Evolutionary conservation across 2,329 filamentous ascomycete genomes (phyloP), one percentile per base, ranked within the genome.

Genomic region (Cytospora piceae): DNA sequence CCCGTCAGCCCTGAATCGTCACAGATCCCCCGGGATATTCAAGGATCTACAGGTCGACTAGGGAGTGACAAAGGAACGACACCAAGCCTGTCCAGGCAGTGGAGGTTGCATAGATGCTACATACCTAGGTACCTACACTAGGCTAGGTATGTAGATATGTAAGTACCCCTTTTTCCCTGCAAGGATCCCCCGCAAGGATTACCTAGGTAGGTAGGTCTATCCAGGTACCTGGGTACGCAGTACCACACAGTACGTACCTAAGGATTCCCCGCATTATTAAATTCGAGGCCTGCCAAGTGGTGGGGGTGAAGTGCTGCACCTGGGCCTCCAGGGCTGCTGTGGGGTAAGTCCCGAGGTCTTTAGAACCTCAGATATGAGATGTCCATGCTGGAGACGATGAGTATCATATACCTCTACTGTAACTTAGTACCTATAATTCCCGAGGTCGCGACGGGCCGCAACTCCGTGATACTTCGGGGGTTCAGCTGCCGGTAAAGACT

Each of bases 401-500:
- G 39, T 42, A 42, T 12, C 20, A 5, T 20, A n/a, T 20, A 49
- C 46, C 20, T n/a, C n/a, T n/a, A n/a, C n/a, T 24, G 9, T 3
- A 24, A 14, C n/a, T 24, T 5, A 14, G 24, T 49, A 53, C 54
- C 39, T 17, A 54, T 39, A 49, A 58, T 52, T 52, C n/a, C n/a
- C n/a, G n/a, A n/a, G n/a, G n/a, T n/a, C 66, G 63, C 66, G 59
- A 67, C 66, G 66, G 66, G 29, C 66, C 66, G 66, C 58, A 57
- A 65, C 66, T 67, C 66, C 66, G 65, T 56, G 63, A 65, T 66
- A 57, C 59, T 31, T 39, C 55, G 52, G 37, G 53, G 55, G 53
- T 39, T 63, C 53, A 52, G 52, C 53, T 52, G 53, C n/a, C n/a
- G n/a, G n/a, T n/a, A n/a, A n/a, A n/a, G n/a, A 62, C 60, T 22